Base-by-base conservation (phyloP, 2,329 filamentous ascomycete species). In the Periconia sp. region DNA sequence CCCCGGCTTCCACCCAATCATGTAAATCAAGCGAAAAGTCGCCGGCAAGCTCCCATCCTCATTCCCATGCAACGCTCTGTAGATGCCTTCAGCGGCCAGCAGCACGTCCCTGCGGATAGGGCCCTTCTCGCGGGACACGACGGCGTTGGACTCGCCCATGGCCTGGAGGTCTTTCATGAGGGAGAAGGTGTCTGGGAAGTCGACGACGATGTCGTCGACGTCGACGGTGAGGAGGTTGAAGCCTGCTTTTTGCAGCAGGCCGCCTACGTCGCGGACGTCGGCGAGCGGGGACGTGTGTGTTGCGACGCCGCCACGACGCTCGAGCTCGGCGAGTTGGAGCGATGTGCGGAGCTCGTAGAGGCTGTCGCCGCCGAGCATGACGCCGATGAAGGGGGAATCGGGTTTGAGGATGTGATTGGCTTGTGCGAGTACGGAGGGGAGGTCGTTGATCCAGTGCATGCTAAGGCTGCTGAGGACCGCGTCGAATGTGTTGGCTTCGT, bases 201-300 rank as follows among this genome's bases (percentile, higher is more conserved):
- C 92, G 30, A 99, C 91, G 27, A 97, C 85, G 47, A 99, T 95
- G 74, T 99, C 94, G 74, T 99, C 95, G 14, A 99, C 88, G 66
- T 99, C 94, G 1, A 99, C 92, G 0, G 95, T 99, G 64, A 97
- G 80, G 79, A 99, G 89, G 74, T 92, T 95, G 79, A 97, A 99
- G 17, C 92, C 92, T 0, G 93, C 90, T 58, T 88, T 87, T 62
- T 90, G 89, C 57, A 99, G 77, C 50, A 99, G 77, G 1, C 92
- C 92, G 2, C 94, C 94, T 1, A 97, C 84, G 69, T 99, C 95
- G 17, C 90, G 83, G 10, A 97, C 91, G 73, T 99, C 92, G 0
- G 93, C 94, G 18, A 99, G 76, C 2, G 94, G 94, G 3, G 91
- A 96, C 20, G 96, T 88, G 68, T 93, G 92, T 1, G 92, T 92